phyloP scores from a whole-genome alignment of 2,329 filamentous ascomycete genomes.

The Byssochlamys sp. region DNA sequence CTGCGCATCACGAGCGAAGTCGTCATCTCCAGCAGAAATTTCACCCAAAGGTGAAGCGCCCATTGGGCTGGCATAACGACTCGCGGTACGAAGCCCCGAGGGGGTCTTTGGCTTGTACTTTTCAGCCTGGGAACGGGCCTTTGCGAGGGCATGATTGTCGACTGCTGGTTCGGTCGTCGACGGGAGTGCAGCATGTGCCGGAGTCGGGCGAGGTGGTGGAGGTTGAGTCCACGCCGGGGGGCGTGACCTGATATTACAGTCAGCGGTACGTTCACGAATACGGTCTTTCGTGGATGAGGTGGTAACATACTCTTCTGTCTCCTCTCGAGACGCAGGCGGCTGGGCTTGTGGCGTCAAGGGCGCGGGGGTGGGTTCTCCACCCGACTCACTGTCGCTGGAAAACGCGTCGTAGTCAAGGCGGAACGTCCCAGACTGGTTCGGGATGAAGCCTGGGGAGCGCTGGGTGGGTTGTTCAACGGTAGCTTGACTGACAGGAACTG shows the following conservation, averaged over 20 bases:
- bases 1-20: conserved; percentile 4
- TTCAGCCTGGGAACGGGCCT: conserved; percentile 27
- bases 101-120: conserved; percentile 36
- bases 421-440: conserved; percentile 18
- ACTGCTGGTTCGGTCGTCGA: conserved; percentile 13
- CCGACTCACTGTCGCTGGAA: conserved; percentile 13
- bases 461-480: conserved; percentile 2
- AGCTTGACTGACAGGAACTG: background rate
- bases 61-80: conserved; percentile 8
- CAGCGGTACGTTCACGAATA: conserved; percentile 4
- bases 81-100: conserved; percentile 31
- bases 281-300: background rate
- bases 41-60: background rate
- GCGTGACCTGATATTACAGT: background rate
- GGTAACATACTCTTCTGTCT: background rate
- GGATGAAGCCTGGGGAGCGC: conserved; percentile 13
- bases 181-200: conserved; percentile 7
- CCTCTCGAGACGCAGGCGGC: background rate
- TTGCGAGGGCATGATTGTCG: conserved; percentile 23
- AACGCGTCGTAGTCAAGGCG: conserved; percentile 22
- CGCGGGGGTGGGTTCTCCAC: background rate
- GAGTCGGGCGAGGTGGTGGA: conserved; percentile 8
- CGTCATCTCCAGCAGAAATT: conserved; percentile 5
- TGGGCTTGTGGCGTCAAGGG: background rate
- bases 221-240: background rate